These are phyloP conservation scores for Fistulinella prunicolor DNA, from an alignment of 768 basidiomycete genomes.

Conservation along the genomic window DNA sequence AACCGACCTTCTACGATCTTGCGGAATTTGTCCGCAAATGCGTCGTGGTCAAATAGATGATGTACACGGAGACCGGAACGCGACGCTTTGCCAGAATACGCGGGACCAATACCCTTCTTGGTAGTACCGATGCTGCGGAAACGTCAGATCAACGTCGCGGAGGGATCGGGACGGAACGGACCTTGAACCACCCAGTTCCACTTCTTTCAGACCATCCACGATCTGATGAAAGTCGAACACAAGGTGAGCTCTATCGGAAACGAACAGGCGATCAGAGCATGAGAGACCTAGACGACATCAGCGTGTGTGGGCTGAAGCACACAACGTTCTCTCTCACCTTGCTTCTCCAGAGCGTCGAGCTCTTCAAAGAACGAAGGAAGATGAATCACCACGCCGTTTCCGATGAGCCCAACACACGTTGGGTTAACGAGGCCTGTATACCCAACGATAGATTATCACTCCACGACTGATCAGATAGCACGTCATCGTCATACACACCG, in stretches of 20 bases:
- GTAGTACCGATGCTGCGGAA: slow-evolving; percentile 87
- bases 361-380: slow-evolving; percentile 93
- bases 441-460: background rate
- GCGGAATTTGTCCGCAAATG: slow-evolving; percentile 90
- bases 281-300: slow-evolving; percentile 60
- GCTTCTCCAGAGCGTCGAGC: slow-evolving; percentile 76
- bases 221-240: slow-evolving; percentile 99
- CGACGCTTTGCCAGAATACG: slow-evolving; percentile 96
- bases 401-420: slow-evolving; percentile 81
- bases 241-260: slow-evolving; percentile 95
- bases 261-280: slow-evolving; percentile 79
- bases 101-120: slow-evolving; percentile 96
- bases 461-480: background rate
- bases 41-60: slow-evolving; percentile 85
- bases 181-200: slow-evolving; percentile 90
- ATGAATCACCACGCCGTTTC: slow-evolving; percentile 95
- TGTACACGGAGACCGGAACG: slow-evolving; percentile 95
- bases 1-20: slow-evolving; percentile 95
- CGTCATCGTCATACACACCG: slow-evolving; percentile 45
- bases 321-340: slow-evolving; percentile 52
- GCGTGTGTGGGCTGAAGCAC: background rate
- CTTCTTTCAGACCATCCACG: slow-evolving; percentile 97
- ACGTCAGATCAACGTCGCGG: background rate
- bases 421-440: slow-evolving; percentile 31
- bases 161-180: slow-evolving; percentile 23